Evolutionary conservation across 257 asterid genomes (phyloP).

Genomic region (Solanum tacnaense): DNA sequence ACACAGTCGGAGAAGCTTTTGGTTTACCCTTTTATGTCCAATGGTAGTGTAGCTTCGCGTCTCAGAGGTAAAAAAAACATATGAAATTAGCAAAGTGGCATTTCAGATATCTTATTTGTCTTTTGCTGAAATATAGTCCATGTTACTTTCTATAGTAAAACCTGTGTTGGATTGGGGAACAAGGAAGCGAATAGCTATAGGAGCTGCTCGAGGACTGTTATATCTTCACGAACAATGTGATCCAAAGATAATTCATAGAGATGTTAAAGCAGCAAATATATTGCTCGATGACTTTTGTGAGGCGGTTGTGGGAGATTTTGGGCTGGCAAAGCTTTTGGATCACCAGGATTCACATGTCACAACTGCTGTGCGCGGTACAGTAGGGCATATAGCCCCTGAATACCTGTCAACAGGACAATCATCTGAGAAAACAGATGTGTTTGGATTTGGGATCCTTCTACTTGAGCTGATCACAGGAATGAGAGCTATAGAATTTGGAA

Average conservation of each 20-base stretch:
- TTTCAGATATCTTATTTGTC: background rate
- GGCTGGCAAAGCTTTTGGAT: slow-evolving; percentile 92
- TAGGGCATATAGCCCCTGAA: slow-evolving; percentile 96
- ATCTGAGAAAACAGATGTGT: slow-evolving; percentile 94
- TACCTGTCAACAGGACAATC: slow-evolving; percentile 97
- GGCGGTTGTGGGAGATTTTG: slow-evolving; percentile 99
- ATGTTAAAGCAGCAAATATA: slow-evolving; percentile 94
- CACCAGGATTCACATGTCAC: slow-evolving; percentile 93
- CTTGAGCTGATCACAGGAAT: slow-evolving; percentile 93
- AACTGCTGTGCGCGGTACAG: slow-evolving; percentile 97
- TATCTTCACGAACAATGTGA: slow-evolving; percentile 97
- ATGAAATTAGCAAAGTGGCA: background rate
- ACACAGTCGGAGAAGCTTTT: slow-evolving; percentile 75
- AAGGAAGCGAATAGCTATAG: slow-evolving; percentile 79
- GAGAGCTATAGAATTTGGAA: slow-evolving; percentile 76
- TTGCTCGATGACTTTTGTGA: slow-evolving; percentile 85
- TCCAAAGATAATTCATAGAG: slow-evolving; percentile 95
- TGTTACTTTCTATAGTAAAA: slow-evolving; percentile 38
- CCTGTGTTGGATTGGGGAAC: slow-evolving; percentile 85
- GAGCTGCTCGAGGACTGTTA: slow-evolving; percentile 84
- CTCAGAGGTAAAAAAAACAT: slow-evolving; percentile 43
- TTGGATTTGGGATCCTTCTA: slow-evolving; percentile 93
- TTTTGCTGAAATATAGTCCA: background rate
- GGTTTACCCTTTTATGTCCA: slow-evolving; percentile 91
- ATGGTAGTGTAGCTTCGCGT: slow-evolving; percentile 96